These are phyloP conservation scores for Guadua angustifolia DNA, from an alignment of 176 grass and related monocot species.

Conservation along the genomic window DNA sequence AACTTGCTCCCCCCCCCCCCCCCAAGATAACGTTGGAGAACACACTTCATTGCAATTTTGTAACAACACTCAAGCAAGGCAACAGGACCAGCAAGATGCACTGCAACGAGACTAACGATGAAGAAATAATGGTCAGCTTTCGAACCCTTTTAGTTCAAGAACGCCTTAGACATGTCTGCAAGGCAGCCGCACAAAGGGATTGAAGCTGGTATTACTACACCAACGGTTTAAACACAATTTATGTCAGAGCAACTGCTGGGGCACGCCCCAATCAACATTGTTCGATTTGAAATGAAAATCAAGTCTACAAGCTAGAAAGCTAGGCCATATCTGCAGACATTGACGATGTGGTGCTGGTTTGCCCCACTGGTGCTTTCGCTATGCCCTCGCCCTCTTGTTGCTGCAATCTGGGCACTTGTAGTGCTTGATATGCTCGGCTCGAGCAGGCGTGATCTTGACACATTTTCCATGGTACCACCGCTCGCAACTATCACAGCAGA, in stretches of 20 bases:
- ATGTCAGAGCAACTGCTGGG: constrained; percentile 47
- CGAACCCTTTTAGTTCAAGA: constrained; percentile 19
- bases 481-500: constrained; percentile 86
- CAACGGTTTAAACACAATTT: constrained; percentile 51
- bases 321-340: constrained; percentile 55
- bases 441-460: constrained; percentile 86
- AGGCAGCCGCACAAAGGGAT: constrained; percentile 40
- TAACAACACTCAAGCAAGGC: too few relatives aligned
- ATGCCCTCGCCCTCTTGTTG: constrained; percentile 72
- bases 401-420: constrained; percentile 94
- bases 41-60: too few relatives aligned
- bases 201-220: constrained; percentile 45
- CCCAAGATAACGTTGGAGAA: too few relatives aligned
- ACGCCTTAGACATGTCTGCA: constrained; percentile 44
- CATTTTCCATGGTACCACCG: constrained; percentile 96
- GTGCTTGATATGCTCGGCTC: constrained; percentile 94
- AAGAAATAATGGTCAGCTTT: constrained; percentile 51
- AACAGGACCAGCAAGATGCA: neutral
- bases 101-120: neutral
- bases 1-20: too few relatives aligned
- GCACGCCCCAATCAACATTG: constrained; percentile 46
- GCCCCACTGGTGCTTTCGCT: neutral
- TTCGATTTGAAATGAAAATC: constrained; percentile 46
- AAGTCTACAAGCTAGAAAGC: constrained; percentile 61
- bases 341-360: constrained; percentile 20